These are phyloP conservation scores for Phytophthora europaea DNA, from an alignment of 352 stramenopile genomes.

Conservation along the genomic window DNA sequence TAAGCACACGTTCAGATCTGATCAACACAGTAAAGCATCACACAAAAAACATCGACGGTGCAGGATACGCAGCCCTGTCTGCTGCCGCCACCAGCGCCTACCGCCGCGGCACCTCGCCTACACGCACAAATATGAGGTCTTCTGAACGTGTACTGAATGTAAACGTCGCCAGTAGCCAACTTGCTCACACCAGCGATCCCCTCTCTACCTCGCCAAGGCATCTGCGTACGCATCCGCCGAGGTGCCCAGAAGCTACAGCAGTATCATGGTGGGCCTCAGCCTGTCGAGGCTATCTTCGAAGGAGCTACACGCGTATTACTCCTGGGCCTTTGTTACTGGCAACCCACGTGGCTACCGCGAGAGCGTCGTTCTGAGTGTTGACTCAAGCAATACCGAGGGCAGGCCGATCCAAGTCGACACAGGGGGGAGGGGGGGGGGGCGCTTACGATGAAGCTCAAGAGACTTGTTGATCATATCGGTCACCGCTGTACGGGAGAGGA, in stretches of 20 bases:
- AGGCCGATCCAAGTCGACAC: conserved; percentile 1
- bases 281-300: not conserved
- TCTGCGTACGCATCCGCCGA: not conserved
- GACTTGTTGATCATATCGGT: not conserved
- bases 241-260: not conserved
- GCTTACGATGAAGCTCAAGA: not conserved
- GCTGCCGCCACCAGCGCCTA: no score
- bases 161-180: not conserved
- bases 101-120: no score
- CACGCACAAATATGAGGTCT: not conserved
- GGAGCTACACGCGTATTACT: conserved; percentile 18
- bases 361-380: not conserved
- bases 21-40: not conserved
- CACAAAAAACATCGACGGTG: not conserved
- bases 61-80: not conserved
- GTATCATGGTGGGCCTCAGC: not conserved
- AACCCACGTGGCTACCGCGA: conserved; percentile 3
- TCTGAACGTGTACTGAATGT: not conserved
- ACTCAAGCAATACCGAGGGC: not conserved
- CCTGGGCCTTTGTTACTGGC: not conserved
- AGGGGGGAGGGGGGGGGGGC: not conserved
- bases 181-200: no score
- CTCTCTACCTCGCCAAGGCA: not conserved
- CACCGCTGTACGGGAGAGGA: not conserved
- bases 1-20: not conserved